phyloP scores from a whole-genome alignment of 106 monocot genomes.

The Vanilla planifolia region DNA sequence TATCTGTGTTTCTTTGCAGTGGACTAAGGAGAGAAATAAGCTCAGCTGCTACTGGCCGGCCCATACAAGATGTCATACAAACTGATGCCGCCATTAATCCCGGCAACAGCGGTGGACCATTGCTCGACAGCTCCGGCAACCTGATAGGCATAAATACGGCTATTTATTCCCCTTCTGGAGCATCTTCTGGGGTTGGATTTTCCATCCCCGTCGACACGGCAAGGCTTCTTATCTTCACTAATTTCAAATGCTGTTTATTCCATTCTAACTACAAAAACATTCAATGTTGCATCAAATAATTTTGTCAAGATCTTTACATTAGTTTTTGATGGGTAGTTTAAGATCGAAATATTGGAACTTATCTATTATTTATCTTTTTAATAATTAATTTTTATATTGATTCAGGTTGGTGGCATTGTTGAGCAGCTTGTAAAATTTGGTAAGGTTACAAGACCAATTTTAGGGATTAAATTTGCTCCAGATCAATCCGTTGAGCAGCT shows the following conservation, averaged over 20 bases:
- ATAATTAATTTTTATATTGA: too few species aligned
- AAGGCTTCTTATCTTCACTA: too few species aligned
- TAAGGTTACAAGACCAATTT: conserved; percentile 90
- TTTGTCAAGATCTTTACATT: too few species aligned
- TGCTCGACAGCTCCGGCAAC: conserved; percentile 89
- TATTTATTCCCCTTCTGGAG: conserved; percentile 97
- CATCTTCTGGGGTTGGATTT: conserved; percentile 98
- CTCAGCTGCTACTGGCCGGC: conserved; percentile 95
- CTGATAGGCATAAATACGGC: conserved; percentile 98
- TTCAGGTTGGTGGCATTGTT: conserved; percentile 89
- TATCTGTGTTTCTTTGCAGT: conserved; percentile 28
- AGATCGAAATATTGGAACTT: too few species aligned
- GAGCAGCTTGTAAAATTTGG: conserved; percentile 94
- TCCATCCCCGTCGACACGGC: conserved; percentile 98
- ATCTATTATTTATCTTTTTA: too few species aligned
- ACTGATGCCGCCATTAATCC: conserved; percentile 99
- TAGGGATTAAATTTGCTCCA: conserved; percentile 97
- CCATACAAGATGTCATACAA: conserved; percentile 98
- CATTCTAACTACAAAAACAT: too few species aligned
- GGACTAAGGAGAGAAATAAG: conserved; percentile 95
- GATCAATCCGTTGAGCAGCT: conserved; percentile 99
- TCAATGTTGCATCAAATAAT: too few species aligned
- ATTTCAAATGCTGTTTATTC: too few species aligned
- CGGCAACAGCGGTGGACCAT: conserved; percentile 90
- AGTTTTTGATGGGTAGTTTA: too few species aligned